phyloP scores from a whole-genome alignment of 768 basidiomycete species.

The Lactarius tabidus region DNA sequence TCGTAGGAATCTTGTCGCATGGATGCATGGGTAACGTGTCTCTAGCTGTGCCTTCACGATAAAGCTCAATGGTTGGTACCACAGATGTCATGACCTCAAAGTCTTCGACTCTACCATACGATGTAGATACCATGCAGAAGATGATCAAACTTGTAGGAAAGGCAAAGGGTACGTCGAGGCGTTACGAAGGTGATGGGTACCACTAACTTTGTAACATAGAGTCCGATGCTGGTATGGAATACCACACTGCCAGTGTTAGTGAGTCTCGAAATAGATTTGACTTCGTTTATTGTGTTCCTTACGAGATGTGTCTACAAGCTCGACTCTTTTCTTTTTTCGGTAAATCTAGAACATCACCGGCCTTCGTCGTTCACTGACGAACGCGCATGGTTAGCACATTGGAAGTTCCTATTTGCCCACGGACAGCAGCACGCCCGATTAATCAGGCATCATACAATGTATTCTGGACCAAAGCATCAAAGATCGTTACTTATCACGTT shows the following conservation, averaged over 20 bases:
- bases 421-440: neutral
- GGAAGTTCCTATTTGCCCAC: neutral
- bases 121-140: no score
- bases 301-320: no score
- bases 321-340: neutral
- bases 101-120: no score
- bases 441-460: neutral
- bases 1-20: conserved; percentile 29
- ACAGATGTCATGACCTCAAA: neutral
- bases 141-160: no score
- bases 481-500: neutral
- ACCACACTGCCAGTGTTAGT: neutral
- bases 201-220: neutral
- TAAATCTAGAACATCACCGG: neutral
- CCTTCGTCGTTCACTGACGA: neutral
- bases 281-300: neutral
- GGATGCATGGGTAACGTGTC: conserved; percentile 36
- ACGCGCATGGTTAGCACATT: neutral
- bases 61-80: neutral
- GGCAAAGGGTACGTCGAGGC: no score
- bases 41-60: neutral
- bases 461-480: no score
- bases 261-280: neutral
- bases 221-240: neutral
- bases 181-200: no score